phyloP scores from a whole-genome alignment of 805 yeast species.

The Hanseniaspora valbyensis region DNA sequence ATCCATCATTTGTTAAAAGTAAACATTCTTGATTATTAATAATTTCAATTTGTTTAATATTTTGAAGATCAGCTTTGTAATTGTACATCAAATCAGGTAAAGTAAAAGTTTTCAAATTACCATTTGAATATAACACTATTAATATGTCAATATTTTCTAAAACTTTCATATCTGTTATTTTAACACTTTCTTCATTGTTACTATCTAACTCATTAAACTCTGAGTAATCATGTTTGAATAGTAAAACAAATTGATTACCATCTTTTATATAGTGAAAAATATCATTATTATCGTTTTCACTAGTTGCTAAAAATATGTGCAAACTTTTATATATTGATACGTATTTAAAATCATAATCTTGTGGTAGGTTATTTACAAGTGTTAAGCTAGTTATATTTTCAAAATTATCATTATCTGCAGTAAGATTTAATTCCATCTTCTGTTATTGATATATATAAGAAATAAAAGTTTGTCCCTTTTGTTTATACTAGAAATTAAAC shows the following conservation, averaged over 20 bases:
- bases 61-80: slow-evolving; percentile 3
- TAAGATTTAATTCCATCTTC: too few relatives aligned
- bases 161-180: slow-evolving; percentile 1
- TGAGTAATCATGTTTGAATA: slow-evolving; percentile 11
- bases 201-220: not conserved
- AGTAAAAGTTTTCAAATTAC: slow-evolving; percentile 1
- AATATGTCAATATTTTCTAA: slow-evolving; percentile 1
- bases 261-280: slow-evolving; percentile 12
- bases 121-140: not conserved
- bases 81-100: slow-evolving; percentile 11
- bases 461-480: too few relatives aligned
- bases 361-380: not conserved
- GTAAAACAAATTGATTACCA: not conserved
- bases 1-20: not conserved
- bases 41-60: not conserved
- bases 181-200: not conserved
- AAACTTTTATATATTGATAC: slow-evolving; percentile 3
- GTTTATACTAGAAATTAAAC: too few relatives aligned
- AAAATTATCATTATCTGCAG: not conserved
- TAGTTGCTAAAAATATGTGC: slow-evolving; percentile 5
- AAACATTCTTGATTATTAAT: not conserved
- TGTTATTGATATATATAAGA: too few relatives aligned
- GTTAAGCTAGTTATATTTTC: not conserved
- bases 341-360: not conserved
- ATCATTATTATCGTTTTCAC: not conserved